These are phyloP conservation scores for Cyclanthera cordifolia DNA, from an alignment of 306 rosid species.

Conservation along the genomic window DNA sequence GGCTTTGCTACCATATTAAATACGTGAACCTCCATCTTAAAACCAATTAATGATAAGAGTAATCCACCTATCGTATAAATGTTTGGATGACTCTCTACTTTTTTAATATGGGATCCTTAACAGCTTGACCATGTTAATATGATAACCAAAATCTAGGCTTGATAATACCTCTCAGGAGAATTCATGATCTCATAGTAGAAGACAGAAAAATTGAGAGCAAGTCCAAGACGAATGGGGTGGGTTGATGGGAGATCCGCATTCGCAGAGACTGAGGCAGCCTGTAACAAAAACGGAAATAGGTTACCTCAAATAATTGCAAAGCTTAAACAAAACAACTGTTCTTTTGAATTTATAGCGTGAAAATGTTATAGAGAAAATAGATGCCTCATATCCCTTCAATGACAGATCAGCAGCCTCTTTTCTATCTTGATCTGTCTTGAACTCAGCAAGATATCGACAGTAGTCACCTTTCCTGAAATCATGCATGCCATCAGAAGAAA, in stretches of 20 bases:
- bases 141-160: conserved; percentile 3
- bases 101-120: too few relatives aligned
- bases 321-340: background rate
- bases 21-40: too few relatives aligned
- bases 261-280: conserved; percentile 65
- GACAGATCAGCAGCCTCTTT: conserved; percentile 46
- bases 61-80: too few relatives aligned
- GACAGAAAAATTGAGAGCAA: conserved; percentile 71
- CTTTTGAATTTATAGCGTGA: background rate
- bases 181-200: conserved; percentile 71
- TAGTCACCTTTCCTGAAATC: conserved; percentile 40
- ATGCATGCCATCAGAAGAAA: conserved; percentile 1
- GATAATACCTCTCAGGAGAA: conserved; percentile 55
- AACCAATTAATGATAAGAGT: too few relatives aligned
- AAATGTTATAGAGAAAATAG: conserved; percentile 3
- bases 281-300: conserved; percentile 17
- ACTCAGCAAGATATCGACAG: conserved; percentile 41
- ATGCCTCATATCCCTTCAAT: conserved; percentile 32
- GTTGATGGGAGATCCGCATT: conserved; percentile 62
- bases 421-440: conserved; percentile 40
- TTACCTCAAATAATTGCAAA: conserved; percentile 17
- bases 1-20: too few relatives aligned
- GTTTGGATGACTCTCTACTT: too few relatives aligned
- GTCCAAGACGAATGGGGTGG: conserved; percentile 72
- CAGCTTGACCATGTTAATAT: background rate